Percentiles rank a stretch among this genome's conserved stretches.
phyloP scores from a whole-genome alignment of 2,329 filamentous ascomycete genomes.

The Aspergillus cejpii region DNA sequence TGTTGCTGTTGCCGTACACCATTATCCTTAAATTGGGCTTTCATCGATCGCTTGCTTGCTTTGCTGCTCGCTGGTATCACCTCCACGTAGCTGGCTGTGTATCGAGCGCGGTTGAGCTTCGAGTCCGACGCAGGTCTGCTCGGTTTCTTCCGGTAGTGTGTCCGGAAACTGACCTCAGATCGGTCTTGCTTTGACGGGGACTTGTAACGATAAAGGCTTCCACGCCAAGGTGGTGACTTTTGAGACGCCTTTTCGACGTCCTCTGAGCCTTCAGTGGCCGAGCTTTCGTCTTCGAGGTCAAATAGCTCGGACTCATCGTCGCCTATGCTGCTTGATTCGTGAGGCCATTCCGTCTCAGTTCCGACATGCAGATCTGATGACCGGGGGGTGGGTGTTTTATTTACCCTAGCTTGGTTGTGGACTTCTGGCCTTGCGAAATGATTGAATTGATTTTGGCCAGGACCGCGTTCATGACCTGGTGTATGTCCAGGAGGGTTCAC shows the following conservation, averaged over 20 bases:
- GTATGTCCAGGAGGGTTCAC: constrained; percentile 1
- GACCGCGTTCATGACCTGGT: constrained; percentile 1
- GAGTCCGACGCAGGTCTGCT: constrained; percentile 6
- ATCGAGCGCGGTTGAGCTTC: constrained; percentile 9
- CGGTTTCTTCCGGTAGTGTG: constrained; percentile 22
- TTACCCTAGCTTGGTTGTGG: background rate
- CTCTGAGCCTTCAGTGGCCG: constrained; percentile 24
- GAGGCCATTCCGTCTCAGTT: constrained; percentile 12
- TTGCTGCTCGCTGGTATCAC: constrained; percentile 21
- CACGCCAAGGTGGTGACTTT: constrained; percentile 12
- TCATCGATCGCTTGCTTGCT: constrained; percentile 3
- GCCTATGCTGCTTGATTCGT: constrained; percentile 21
- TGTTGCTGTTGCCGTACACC: constrained; percentile 8
- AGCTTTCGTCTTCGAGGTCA: constrained; percentile 23
- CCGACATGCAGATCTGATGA: background rate
- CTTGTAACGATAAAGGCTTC: constrained; percentile 16
- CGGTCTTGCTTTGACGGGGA: constrained; percentile 16
- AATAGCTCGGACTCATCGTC: constrained; percentile 27
- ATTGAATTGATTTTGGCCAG: background rate
- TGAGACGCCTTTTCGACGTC: constrained; percentile 16
- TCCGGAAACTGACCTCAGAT: constrained; percentile 19
- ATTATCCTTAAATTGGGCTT: constrained; percentile 1
- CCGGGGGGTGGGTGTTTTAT: background rate
- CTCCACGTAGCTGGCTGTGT: constrained; percentile 18
- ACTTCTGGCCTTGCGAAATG: background rate